Conservation (phyloP, 75 land plant genomes). For the Azolla pinnata region DNA sequence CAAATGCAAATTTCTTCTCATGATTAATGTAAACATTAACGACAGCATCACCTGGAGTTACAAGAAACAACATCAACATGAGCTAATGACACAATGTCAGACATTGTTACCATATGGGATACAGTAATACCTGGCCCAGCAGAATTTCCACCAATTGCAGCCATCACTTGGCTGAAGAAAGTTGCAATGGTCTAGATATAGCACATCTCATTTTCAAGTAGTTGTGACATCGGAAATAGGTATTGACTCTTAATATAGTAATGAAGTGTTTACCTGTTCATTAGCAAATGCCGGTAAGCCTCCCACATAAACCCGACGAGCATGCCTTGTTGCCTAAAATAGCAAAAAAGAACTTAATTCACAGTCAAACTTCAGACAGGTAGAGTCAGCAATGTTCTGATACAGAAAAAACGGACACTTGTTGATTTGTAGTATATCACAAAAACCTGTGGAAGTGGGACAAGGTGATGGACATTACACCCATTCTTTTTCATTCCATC, state of each 20-base stretch:
- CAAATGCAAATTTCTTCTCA: conserved; percentile 97
- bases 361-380: too few species aligned
- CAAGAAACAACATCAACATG: neutral
- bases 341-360: too few species aligned
- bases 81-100: neutral
- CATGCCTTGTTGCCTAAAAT: conserved; percentile 55
- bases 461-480: too few species aligned
- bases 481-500: too few species aligned
- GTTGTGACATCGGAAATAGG: too few species aligned
- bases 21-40: conserved; percentile 96
- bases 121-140: conserved; percentile 67
- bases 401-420: neutral
- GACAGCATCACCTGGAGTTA: conserved; percentile 76
- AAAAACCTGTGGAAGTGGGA: too few species aligned
- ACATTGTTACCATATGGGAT: neutral
- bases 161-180: conserved; percentile 86
- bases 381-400: neutral
- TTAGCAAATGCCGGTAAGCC: conserved; percentile 62
- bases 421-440: too few species aligned
- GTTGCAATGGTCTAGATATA: conserved; percentile 74
- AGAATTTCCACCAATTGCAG: conserved; percentile 91
- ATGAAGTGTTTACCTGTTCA: conserved; percentile 32
- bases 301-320: conserved; percentile 67
- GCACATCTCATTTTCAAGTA: too few species aligned
- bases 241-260: neutral